These are phyloP conservation scores for Lipomyces orientalis DNA, from an alignment of 805 yeast genomes.

Conservation along the genomic window DNA sequence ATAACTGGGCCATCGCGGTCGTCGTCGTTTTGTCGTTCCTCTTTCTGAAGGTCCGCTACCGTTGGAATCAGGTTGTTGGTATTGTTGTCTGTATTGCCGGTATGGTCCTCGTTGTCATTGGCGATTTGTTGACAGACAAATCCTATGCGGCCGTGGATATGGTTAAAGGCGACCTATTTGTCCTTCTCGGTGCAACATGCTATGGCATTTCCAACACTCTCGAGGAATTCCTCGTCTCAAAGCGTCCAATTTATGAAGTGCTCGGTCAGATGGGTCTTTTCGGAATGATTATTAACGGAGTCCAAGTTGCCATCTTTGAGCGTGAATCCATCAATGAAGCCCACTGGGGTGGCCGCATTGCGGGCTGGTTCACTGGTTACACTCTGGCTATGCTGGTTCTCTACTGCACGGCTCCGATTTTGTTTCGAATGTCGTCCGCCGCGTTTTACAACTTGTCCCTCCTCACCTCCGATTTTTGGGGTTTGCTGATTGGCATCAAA, in stretches of 20 bases:
- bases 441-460: slow-evolving; percentile 54
- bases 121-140: slow-evolving; percentile 51
- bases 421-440: slow-evolving; percentile 54
- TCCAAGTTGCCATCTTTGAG: slow-evolving; percentile 53
- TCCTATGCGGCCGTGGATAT: slow-evolving; percentile 49
- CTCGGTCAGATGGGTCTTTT: slow-evolving; percentile 53
- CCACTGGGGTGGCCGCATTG: slow-evolving; percentile 49
- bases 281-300: slow-evolving; percentile 52
- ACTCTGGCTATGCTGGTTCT: slow-evolving; percentile 50
- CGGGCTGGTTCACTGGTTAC: slow-evolving; percentile 53
- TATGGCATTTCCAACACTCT: slow-evolving; percentile 53
- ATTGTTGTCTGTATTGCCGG: slow-evolving; percentile 51
- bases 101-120: slow-evolving; percentile 50
- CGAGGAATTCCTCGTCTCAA: slow-evolving; percentile 53
- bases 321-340: slow-evolving; percentile 48
- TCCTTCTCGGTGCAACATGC: slow-evolving; percentile 52
- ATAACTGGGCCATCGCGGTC: slow-evolving; percentile 54
- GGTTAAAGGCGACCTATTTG: slow-evolving; percentile 54
- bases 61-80: slow-evolving; percentile 53
- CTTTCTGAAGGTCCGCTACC: slow-evolving; percentile 52
- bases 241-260: slow-evolving; percentile 53
- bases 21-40: slow-evolving; percentile 52
- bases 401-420: slow-evolving; percentile 51
- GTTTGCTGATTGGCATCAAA: slow-evolving; percentile 51
- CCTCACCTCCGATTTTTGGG: slow-evolving; percentile 55